A percentile compares a stretch with the other conserved stretches of the same genome.
phyloP scores from a whole-genome alignment of 1,284 basidiomycete species.

The Gymnopus androsaceus region DNA sequence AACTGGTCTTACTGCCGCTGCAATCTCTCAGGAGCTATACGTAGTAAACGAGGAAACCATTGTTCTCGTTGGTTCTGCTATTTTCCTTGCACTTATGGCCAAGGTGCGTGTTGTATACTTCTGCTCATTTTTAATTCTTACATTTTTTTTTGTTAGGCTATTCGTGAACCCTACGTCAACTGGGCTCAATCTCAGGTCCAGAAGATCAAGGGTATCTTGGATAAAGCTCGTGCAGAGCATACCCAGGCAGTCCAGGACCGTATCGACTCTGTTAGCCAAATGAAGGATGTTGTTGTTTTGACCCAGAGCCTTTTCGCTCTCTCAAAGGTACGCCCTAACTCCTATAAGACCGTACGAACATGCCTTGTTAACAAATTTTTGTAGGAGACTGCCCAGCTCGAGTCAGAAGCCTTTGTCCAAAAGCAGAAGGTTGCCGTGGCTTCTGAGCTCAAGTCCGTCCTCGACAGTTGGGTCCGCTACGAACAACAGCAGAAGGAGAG shows the following conservation, averaged over 20 bases:
- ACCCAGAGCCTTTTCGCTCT: constrained; percentile 91
- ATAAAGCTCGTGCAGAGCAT: constrained; percentile 85
- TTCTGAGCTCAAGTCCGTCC: constrained; percentile 89
- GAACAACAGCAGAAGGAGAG: constrained; percentile 97
- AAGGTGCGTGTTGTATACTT: constrained; percentile 52
- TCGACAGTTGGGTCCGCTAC: constrained; percentile 98
- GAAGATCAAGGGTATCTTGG: constrained; percentile 82
- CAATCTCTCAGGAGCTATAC: constrained; percentile 97
- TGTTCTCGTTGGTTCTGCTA: constrained; percentile 79
- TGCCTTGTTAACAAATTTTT: neutral
- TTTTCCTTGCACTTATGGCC: constrained; percentile 86
- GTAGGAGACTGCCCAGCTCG: constrained; percentile 90
- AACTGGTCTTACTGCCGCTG: constrained; percentile 87
- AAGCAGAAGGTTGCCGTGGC: constrained; percentile 88
- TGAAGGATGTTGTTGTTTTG: constrained; percentile 92
- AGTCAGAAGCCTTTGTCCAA: constrained; percentile 89
- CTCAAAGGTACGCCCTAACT: constrained; percentile 69
- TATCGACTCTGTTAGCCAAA: constrained; percentile 87
- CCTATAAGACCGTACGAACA: neutral
- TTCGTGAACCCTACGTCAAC: constrained; percentile 86
- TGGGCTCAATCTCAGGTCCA: constrained; percentile 91
- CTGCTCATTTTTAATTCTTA: neutral
- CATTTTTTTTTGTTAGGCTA: constrained; percentile 39
- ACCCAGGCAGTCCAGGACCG: constrained; percentile 92
- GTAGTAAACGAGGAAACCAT: constrained; percentile 96